A percentile compares a stretch with the other conserved stretches of the same genome.
These are phyloP conservation scores for Tritrichomonas musculus DNA, from an alignment of 208 protist genomes.

Conservation along the genomic window DNA sequence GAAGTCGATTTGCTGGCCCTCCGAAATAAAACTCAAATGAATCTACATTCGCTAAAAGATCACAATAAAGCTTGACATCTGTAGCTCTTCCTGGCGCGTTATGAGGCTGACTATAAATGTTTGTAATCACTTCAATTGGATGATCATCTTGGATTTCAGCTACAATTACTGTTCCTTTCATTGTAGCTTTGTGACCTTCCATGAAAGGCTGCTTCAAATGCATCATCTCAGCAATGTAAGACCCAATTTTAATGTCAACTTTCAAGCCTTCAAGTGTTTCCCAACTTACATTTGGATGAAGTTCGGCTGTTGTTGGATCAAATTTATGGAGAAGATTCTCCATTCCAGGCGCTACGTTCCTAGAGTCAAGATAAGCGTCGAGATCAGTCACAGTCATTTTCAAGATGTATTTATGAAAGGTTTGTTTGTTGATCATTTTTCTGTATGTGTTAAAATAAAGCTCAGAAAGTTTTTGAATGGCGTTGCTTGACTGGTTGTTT, in stretches of 20 bases:
- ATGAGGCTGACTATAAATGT: not conserved
- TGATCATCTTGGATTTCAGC: not conserved
- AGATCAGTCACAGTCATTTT: not conserved
- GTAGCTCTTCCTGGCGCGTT: not conserved
- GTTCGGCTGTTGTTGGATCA: not conserved
- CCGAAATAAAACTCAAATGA: not conserved
- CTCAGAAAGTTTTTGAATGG: not conserved
- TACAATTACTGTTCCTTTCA: not conserved
- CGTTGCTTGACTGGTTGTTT: not conserved
- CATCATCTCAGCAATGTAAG: too few species aligned
- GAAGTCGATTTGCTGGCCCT: not conserved
- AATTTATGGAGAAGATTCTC: not conserved
- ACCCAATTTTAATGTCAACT: not conserved
- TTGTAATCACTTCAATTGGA: not conserved
- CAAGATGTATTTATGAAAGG: not conserved
- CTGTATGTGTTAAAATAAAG: not conserved
- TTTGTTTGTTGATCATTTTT: not conserved
- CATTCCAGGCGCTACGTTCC: not conserved
- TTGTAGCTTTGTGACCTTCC: too few species aligned
- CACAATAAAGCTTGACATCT: slow-evolving; percentile 16
- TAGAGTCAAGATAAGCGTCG: not conserved
- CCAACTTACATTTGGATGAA: slow-evolving; percentile 23
- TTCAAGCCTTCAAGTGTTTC: slow-evolving; percentile 29
- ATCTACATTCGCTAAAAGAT: not conserved
- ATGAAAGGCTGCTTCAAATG: not conserved